A percentile compares a stretch with the other conserved stretches of the same genome.
These are phyloP conservation scores for Verticillium longisporum DNA, from an alignment of 2,329 filamentous ascomycete species.

Conservation along the genomic window DNA sequence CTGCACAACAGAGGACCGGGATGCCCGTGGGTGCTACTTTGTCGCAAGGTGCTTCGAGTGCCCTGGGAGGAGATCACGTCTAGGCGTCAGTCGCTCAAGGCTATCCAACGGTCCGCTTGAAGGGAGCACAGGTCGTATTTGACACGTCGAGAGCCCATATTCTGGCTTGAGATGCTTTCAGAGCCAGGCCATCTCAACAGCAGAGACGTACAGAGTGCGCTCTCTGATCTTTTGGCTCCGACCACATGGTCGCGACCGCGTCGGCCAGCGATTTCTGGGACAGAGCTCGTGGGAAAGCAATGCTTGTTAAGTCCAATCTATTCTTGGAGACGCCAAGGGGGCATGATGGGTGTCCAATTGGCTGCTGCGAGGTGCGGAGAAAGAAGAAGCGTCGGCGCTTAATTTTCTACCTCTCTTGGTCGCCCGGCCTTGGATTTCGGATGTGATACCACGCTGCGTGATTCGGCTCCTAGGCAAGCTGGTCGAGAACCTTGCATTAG, in stretches of 20 bases:
- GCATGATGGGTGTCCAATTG: conserved; percentile 11
- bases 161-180: background rate
- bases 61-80: background rate
- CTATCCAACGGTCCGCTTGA: no score
- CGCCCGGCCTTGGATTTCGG: background rate
- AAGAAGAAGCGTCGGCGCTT: conserved; percentile 14
- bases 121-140: no score
- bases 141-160: no score
- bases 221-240: no score
- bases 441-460: conserved; percentile 1
- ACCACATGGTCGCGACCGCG: background rate
- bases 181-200: background rate
- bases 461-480: conserved; percentile 4
- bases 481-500: conserved; percentile 5
- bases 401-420: conserved; percentile 7
- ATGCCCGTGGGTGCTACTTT: background rate
- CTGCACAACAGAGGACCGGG: background rate
- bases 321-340: conserved; percentile 12
- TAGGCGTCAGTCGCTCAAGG: no score
- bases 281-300: background rate
- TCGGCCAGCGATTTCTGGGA: background rate
- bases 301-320: conserved; percentile 9
- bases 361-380: conserved; percentile 7
- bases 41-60: background rate
- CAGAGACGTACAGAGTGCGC: no score